Evolutionary conservation across 2,329 filamentous ascomycete species (phyloP), one percentile per base, ranked within the genome.

Genomic region (Diaporthe citrichinensis): DNA sequence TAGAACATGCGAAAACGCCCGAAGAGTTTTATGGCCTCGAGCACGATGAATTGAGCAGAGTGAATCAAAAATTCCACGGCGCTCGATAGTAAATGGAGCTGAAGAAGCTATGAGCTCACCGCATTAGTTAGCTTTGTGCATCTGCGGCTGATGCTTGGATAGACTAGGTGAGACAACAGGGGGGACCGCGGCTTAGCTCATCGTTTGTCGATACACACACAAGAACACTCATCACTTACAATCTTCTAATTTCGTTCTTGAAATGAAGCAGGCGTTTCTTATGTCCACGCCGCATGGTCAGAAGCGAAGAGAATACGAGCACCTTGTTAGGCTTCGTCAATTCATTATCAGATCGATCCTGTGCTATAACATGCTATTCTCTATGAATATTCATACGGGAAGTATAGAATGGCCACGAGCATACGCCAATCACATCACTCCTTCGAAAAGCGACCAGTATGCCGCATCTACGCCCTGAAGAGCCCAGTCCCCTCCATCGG

Each of bases 361-460:
- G 14, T 28, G 25, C 7, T 20, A 39, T 41, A 15, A 12, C 34
- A 55, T 8, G 23, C 34, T 28, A 62, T 20, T 5, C 12, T 14
- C 4, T 0, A 28, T 15, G 6, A 5, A 10, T 1, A 4, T 17
- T 12, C 25, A 31, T 8, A 23, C 6, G 20, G 17, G 2, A 41
- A 41, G 34, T 9, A 8, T 15, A 15, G 5, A 39, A 41, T 23
- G 12, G 3, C 28, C 23, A 68, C 1, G 17, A 31, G 61, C 31
- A 41, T 9, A 31, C 4, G 1, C 9, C n/a, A 23, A 20, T 23
- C 31, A 46, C 5, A 57, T 69, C 36, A 75, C 71, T 23, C 71
- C 75, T 61, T 79, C 77, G 17, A 79, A 76, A 44, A 79, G 74
- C 59, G 74, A 73, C 78, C 78, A 79, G 69, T 77, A 79, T 2